Evolutionary conservation across 2,329 filamentous ascomycete species (phyloP).

Genomic region (Tolypocladium cylindrosporum): DNA sequence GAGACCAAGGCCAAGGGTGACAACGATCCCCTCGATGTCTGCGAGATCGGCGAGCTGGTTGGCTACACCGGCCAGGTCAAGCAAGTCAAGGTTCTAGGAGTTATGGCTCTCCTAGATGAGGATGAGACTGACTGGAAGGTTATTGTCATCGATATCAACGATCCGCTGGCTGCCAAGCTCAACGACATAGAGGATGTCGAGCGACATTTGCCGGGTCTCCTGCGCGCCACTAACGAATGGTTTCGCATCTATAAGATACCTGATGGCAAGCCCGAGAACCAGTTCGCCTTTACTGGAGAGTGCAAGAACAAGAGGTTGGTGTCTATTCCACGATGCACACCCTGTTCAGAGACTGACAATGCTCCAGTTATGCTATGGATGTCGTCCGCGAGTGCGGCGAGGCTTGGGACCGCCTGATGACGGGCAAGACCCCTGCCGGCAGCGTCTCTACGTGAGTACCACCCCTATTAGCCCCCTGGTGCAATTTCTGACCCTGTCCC

Average conservation of each 20-base stretch:
- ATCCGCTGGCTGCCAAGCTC: slow-evolving; percentile 90
- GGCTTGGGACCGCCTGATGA: slow-evolving; percentile 93
- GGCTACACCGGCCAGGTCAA: slow-evolving; percentile 94
- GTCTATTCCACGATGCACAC: background rate
- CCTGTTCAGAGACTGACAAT: slow-evolving; percentile 2
- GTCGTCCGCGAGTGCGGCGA: slow-evolving; percentile 93
- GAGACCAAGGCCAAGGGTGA: slow-evolving; percentile 99
- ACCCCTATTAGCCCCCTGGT: background rate
- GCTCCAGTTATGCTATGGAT: slow-evolving; percentile 73
- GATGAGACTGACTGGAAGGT: slow-evolving; percentile 99
- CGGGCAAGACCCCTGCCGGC: slow-evolving; percentile 72
- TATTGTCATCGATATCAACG: slow-evolving; percentile 98
- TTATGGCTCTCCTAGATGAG: slow-evolving; percentile 98
- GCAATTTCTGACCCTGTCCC: slow-evolving; percentile 16
- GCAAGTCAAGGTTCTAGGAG: slow-evolving; percentile 98
- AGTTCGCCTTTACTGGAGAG: slow-evolving; percentile 99
- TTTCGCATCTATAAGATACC: slow-evolving; percentile 99
- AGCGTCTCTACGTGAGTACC: slow-evolving; percentile 71
- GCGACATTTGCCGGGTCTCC: slow-evolving; percentile 90
- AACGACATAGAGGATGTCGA: slow-evolving; percentile 99
- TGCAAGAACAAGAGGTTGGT: slow-evolving; percentile 98
- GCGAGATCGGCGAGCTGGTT: slow-evolving; percentile 98
- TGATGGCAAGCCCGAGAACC: slow-evolving; percentile 99
- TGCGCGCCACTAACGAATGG: slow-evolving; percentile 99
- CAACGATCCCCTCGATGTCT: slow-evolving; percentile 98